phyloP scores from a whole-genome alignment of 345 rosid genomes.

The Eucalyptus pauciflora region DNA sequence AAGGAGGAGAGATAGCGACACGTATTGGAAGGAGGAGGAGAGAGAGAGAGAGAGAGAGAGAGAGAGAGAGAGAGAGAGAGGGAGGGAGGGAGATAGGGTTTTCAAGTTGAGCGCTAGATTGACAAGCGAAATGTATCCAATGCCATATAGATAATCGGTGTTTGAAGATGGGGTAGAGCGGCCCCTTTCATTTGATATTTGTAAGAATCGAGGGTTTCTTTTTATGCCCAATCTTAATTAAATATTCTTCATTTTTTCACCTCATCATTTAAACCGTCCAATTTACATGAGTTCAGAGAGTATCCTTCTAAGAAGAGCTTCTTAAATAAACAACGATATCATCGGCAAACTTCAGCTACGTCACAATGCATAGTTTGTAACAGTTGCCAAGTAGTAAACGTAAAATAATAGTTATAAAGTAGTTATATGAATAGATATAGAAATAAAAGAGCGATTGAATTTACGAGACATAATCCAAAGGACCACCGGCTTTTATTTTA shows the following conservation, averaged over 20 bases:
- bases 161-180: background rate
- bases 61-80: background rate
- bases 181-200: background rate
- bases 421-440: background rate
- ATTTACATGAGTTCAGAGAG: background rate
- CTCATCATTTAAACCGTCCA: background rate
- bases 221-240: background rate
- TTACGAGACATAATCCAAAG: background rate
- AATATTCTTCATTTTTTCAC: background rate
- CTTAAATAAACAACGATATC: background rate
- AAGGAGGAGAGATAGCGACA: background rate
- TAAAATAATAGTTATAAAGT: background rate
- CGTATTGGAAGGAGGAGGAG: background rate
- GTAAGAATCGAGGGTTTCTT: background rate
- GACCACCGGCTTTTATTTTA: background rate
- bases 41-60: background rate
- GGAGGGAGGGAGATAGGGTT: background rate
- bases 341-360: background rate
- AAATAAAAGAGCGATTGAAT: background rate
- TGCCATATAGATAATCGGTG: background rate
- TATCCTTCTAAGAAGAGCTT: background rate
- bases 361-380: background rate
- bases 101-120: background rate
- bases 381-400: background rate
- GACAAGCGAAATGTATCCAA: background rate